Base-by-base conservation (phyloP, 1,284 basidiomycete species). In the Termitomyces sp. region DNA sequence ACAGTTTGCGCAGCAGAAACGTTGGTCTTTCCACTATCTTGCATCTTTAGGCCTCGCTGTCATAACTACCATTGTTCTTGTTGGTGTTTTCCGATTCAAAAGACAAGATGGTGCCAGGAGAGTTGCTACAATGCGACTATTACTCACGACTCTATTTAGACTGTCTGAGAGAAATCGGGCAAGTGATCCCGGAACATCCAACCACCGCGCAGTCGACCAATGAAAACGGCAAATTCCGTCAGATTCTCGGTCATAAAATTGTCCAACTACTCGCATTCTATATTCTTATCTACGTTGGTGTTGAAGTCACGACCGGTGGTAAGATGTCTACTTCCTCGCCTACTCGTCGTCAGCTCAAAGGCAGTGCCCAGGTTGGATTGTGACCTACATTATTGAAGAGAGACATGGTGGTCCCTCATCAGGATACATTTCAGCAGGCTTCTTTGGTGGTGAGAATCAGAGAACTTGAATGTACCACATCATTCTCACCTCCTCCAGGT, bases 1-100 rank as follows among this genome's bases (percentile, higher is more conserved):
- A 0, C 80, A 84, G 42, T 87, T 88, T 56, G 68, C 81, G 1
- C 71, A 74, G 47, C 61, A 72, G 37, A 62, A 55, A 0, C 69
- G 66, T 48, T 83, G 83, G 77, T 87, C 84, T 9, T 81, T 81
- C 60, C 83, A 87, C 64, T 90, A 81, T 62, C 66, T 87, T 3
- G 72, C 76, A 2, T 85, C 84, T 0, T 70, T 87, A 0, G 81
- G 73, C 0, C 64, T 88, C 4, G 75, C 81, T 0, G 50, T 78
- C 1, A 55, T 70, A 28, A 85, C 82, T 54, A 67, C 72, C 3
- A 53, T 72, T 4, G 40, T 73, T 6, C 67, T 87, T 3, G 57
- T 72, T 8, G 34, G 63, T 3, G 75, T 83, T 2, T 88, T 88
- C 68, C 72, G 75, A 16, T 70, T 78, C 55, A 74, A 71, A 54